A percentile compares a stretch with the other conserved stretches of the same genome.
phyloP scores from a whole-genome alignment of 495 filamentous ascomycete genomes.

The Chaetomium fimeti region DNA sequence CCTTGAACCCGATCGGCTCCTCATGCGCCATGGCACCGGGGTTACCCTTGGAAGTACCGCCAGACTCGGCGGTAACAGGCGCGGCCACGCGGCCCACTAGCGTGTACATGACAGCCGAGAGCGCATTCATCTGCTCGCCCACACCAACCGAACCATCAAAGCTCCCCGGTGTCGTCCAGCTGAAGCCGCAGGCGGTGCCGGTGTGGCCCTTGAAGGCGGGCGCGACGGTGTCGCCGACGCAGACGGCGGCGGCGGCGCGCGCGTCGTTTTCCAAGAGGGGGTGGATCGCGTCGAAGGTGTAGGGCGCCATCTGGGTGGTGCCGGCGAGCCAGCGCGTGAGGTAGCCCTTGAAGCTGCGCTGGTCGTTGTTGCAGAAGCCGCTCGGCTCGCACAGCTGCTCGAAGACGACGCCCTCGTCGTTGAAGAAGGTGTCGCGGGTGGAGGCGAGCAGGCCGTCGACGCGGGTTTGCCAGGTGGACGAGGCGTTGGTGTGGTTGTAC shows the following conservation, averaged over 20 bases:
- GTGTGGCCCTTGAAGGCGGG: constrained; percentile 49
- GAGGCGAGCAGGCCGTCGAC: constrained; percentile 56
- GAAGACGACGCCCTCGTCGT: constrained; percentile 52
- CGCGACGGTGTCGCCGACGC: constrained; percentile 56
- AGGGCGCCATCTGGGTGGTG: constrained; percentile 64
- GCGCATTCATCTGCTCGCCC: constrained; percentile 70
- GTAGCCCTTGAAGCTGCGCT: constrained; percentile 74
- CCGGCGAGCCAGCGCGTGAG: constrained; percentile 68
- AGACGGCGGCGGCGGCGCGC: constrained; percentile 59
- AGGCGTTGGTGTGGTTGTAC: constrained; percentile 63
- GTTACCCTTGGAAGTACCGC: constrained; percentile 66
- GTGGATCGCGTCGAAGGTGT: constrained; percentile 54
- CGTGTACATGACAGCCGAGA: constrained; percentile 66
- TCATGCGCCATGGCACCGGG: constrained; percentile 53
- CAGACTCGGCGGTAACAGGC: constrained; percentile 57
- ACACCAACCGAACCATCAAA: constrained; percentile 54
- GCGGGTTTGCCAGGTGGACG: constrained; percentile 57
- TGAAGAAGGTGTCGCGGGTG: constrained; percentile 57
- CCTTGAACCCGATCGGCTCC: constrained; percentile 29
- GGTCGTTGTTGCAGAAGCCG: constrained; percentile 66
- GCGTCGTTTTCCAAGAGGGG: constrained; percentile 59
- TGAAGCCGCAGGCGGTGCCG: constrained; percentile 54
- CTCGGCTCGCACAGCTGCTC: constrained; percentile 70
- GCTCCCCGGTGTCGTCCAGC: constrained; percentile 41
- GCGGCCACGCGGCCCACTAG: constrained; percentile 47